These are phyloP conservation scores for Colletotrichum navitas DNA, from an alignment of 2,329 filamentous ascomycete genomes.

Conservation along the genomic window DNA sequence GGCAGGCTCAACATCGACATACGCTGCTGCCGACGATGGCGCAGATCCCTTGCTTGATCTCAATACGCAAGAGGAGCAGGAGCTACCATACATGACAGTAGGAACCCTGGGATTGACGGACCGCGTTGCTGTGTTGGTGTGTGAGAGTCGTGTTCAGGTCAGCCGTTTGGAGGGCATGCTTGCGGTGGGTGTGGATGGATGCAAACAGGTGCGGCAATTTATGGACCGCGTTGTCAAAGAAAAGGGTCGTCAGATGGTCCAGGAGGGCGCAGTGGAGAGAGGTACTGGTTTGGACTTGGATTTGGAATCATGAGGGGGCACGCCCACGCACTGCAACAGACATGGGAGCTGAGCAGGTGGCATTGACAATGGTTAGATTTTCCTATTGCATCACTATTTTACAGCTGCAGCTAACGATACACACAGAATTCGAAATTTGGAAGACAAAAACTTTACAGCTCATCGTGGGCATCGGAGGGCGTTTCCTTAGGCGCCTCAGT, in stretches of 20 bases:
- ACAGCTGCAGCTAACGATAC: conserved; percentile 28
- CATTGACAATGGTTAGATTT: conserved; percentile 30
- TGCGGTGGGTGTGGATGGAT: conserved; percentile 91
- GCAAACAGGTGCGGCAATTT: conserved; percentile 84
- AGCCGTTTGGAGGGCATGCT: conserved; percentile 90
- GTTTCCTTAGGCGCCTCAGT: conserved; percentile 54
- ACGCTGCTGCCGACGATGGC: conserved; percentile 72
- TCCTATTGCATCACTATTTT: conserved; percentile 24
- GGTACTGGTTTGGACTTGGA: conserved; percentile 65
- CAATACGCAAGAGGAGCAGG: conserved; percentile 84
- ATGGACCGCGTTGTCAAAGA: conserved; percentile 84
- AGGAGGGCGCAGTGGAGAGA: conserved; percentile 64
- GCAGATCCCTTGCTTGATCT: conserved; percentile 86
- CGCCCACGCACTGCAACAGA: conserved; percentile 32
- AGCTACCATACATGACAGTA: conserved; percentile 89
- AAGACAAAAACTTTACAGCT: conserved; percentile 55
- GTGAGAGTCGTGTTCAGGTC: conserved; percentile 91
- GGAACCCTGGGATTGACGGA: conserved; percentile 82
- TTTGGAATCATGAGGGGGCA: conserved; percentile 55
- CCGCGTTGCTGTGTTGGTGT: conserved; percentile 81
- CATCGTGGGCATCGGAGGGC: conserved; percentile 59
- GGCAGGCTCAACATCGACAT: conserved; percentile 80
- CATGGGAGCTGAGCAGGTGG: conserved; percentile 3
- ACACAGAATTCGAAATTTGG: conserved; percentile 10
- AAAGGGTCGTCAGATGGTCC: conserved; percentile 74